Conservation (phyloP, 495 filamentous ascomycete species). For the Halenospora varia region DNA sequence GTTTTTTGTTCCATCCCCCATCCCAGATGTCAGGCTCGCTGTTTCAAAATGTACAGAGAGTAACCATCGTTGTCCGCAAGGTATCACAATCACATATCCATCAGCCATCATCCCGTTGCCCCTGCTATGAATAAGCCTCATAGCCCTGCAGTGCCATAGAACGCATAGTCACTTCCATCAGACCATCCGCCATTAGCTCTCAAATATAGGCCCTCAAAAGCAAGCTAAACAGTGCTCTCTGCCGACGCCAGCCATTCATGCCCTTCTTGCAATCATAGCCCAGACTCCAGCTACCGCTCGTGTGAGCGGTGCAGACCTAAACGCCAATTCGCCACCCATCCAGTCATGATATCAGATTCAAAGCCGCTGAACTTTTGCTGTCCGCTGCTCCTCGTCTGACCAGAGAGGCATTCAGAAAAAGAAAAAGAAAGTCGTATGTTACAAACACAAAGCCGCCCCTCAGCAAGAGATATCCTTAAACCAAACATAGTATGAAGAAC, state of each 20-base stretch:
- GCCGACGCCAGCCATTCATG: constrained; percentile 23
- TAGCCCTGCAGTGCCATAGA: constrained; percentile 11
- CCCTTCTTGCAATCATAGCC: constrained; percentile 20
- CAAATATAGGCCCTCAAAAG: constrained; percentile 8
- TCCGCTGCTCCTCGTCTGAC: constrained; percentile 23
- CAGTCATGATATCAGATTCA: constrained; percentile 25
- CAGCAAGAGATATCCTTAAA: constrained; percentile 8
- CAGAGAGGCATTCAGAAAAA: constrained; percentile 16
- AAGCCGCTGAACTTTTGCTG: constrained; percentile 27
- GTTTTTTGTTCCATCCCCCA: background rate
- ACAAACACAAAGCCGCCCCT: constrained; percentile 20
- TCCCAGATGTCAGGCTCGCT: constrained; percentile 1
- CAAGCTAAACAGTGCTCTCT: constrained; percentile 15
- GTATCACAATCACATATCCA: background rate
- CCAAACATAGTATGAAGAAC: constrained; percentile 1
- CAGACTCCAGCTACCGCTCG: constrained; percentile 21
- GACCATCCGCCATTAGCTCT: constrained; percentile 14
- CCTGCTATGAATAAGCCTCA: constrained; percentile 5
- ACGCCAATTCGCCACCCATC: constrained; percentile 20
- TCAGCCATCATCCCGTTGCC: constrained; percentile 6
- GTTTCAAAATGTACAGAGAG: constrained; percentile 1
- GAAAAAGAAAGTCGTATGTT: constrained; percentile 28
- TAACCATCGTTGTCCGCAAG: background rate
- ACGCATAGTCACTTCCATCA: constrained; percentile 5
- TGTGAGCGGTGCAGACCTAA: constrained; percentile 18